Evolutionary conservation across 192 early-diverging fungal genomes (phyloP).

Genomic region (Coemansia sp.): DNA sequence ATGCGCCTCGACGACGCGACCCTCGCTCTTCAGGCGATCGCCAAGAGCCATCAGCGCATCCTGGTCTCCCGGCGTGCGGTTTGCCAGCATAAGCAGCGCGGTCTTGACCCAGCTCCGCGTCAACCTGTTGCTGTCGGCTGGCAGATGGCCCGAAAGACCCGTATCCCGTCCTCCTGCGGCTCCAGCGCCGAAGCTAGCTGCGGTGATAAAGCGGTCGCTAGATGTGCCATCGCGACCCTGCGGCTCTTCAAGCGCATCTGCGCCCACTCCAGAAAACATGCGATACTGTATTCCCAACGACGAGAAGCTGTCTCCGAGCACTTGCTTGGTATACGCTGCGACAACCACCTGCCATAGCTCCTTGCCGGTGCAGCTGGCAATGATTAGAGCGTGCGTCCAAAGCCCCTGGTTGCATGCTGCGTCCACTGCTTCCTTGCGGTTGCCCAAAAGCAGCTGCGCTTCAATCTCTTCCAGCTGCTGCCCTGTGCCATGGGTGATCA

Average conservation of each 20-base stretch:
- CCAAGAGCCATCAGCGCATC: slow-evolving; percentile 74
- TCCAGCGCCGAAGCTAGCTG: slow-evolving; percentile 21
- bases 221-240: background rate
- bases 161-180: background rate
- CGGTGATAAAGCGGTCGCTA: slow-evolving; percentile 22
- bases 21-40: slow-evolving; percentile 64
- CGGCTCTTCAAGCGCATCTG: slow-evolving; percentile 32
- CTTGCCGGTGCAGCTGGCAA: slow-evolving; percentile 84
- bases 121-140: slow-evolving; percentile 9
- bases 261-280: slow-evolving; percentile 65
- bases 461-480: slow-evolving; percentile 41
- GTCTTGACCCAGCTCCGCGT: slow-evolving; percentile 69
- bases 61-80: slow-evolving; percentile 74
- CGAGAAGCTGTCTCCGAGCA: slow-evolving; percentile 47
- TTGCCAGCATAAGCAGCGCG: slow-evolving; percentile 77
- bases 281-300: slow-evolving; percentile 66
- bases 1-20: slow-evolving; percentile 66
- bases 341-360: slow-evolving; percentile 81
- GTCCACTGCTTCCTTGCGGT: slow-evolving; percentile 46
- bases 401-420: slow-evolving; percentile 54
- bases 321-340: slow-evolving; percentile 62
- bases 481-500: slow-evolving; percentile 17
- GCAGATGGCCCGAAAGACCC: background rate
- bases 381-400: slow-evolving; percentile 90
- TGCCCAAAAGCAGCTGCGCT: slow-evolving; percentile 36